Percentiles rank a stretch among this genome's conserved stretches.
Conservation (phyloP, 257 asterid species). For the Fraxinus cuspidata region DNA sequence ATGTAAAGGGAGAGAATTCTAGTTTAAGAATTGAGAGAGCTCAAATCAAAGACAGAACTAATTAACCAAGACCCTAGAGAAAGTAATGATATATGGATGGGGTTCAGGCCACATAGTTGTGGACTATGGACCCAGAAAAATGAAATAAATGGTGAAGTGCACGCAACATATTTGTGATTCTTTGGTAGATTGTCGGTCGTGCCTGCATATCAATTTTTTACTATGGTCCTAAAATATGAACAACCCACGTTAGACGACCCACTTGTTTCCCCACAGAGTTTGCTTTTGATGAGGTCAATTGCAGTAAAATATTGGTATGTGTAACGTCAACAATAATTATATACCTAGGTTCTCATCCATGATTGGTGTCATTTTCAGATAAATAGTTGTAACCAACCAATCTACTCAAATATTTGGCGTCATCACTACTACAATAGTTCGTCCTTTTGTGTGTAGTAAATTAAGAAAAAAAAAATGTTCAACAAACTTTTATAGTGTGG, state of each 20-base stretch:
- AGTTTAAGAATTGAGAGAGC: not conserved
- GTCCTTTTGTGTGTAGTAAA: no score
- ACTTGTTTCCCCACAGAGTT: not conserved
- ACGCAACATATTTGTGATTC: not conserved
- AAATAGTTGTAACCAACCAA: conserved; percentile 3
- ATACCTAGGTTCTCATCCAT: not conserved
- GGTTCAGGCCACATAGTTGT: not conserved
- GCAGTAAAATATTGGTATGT: not conserved
- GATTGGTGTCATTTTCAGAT: not conserved
- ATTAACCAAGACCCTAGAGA: not conserved
- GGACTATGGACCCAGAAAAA: not conserved
- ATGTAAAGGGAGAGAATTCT: not conserved
- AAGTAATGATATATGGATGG: not conserved
- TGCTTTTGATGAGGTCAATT: not conserved
- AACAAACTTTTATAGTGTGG: no score
- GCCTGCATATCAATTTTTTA: not conserved
- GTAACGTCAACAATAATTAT: not conserved
- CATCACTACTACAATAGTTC: not conserved
- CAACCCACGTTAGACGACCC: not conserved
- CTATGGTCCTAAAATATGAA: not conserved
- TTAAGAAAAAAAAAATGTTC: no score
- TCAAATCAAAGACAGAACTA: not conserved
- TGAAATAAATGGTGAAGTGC: not conserved
- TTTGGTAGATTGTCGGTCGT: not conserved
- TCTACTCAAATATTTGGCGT: not conserved